A percentile compares a stretch with the other conserved stretches of the same genome.
These are phyloP conservation scores for Xylariaceae sp. DNA, from an alignment of 2,329 filamentous ascomycete genomes.

Conservation along the genomic window DNA sequence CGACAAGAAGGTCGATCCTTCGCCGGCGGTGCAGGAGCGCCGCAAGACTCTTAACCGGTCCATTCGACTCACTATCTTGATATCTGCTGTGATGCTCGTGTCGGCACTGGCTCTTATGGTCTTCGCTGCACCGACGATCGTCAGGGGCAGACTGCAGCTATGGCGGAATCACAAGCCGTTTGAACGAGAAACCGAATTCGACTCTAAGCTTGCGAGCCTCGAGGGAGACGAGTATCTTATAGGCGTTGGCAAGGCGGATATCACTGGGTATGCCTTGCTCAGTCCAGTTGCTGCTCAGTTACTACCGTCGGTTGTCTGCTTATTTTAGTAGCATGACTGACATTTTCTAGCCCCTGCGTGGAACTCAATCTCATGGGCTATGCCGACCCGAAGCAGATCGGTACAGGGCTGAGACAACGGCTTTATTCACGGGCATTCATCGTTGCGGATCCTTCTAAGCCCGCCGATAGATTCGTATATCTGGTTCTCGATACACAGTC, in stretches of 20 bases:
- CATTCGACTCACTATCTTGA: slow-evolving; percentile 2
- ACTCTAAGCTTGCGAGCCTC: neutral
- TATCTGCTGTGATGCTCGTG: slow-evolving; percentile 1
- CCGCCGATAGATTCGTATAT: slow-evolving; percentile 74
- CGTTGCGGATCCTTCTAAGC: slow-evolving; percentile 60
- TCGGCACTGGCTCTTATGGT: slow-evolving; percentile 7
- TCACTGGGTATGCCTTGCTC: slow-evolving; percentile 39
- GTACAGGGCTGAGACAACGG: slow-evolving; percentile 78
- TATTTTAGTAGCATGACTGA: neutral
- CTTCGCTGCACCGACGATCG: neutral
- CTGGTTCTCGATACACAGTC: slow-evolving; percentile 81
- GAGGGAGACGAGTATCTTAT: slow-evolving; percentile 42
- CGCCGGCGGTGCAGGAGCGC: slow-evolving; percentile 1
- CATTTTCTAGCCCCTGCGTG: slow-evolving; percentile 60
- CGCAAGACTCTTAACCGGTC: neutral
- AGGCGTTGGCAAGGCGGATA: slow-evolving; percentile 54
- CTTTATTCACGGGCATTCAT: slow-evolving; percentile 89
- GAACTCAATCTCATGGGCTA: slow-evolving; percentile 92
- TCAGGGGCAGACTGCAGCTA: slow-evolving; percentile 5
- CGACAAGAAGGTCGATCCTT: slow-evolving; percentile 15
- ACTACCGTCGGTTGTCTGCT: neutral
- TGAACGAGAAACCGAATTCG: slow-evolving; percentile 2
- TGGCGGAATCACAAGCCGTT: slow-evolving; percentile 3
- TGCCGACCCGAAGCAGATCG: slow-evolving; percentile 76
- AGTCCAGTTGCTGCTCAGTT: neutral